Evolutionary conservation across 106 monocot species (phyloP), one percentile per base, ranked within the genome.

Genomic region (Dendrobium huoshanense): DNA sequence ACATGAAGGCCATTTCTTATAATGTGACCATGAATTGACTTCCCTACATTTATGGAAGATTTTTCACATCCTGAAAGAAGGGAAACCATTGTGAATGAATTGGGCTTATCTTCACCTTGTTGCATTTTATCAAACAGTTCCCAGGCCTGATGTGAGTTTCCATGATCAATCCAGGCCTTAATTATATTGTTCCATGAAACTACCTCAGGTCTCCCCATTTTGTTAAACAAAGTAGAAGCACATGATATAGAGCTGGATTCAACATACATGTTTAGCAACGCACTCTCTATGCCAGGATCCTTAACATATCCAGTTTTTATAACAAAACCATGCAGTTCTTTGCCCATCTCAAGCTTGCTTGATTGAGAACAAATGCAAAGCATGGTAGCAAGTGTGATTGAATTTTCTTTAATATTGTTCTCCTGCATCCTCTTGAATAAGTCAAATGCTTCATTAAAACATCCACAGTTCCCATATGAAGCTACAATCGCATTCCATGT

Each of bases 401-500:
- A 24, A 77, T 77, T 58, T 29, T 44, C 72, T 44, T 33, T 24
- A 58, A 58, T 19, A 2, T 20, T 55, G 29, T 56, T 76, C 25
- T 44, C 13, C 41, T 68, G 45, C 81, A 81, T 81, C 24, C 10
- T 70, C 44, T 72, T 72, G 77, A 85, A 81, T 15, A 85, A 81
- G 72, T 58, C 27, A 47, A 85, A 76, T 31, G 81, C 77, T 70
- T 67, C 56, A 20, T 72, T 43, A 72, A 55, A 85, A 2, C 31
- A 31, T 25, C 25, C 18, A 72, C 81, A 81, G 68, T 81, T 85
- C 70, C 81, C 77, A 55, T 42, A 77, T 27, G 85, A 67, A 15
- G 81, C 54, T 5, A 85, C 43, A 78, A 85, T 85, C 43, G 85
- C 85, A 59, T 85, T 85, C 85, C 80, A 85, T 19, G 81, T 58